Conservation (phyloP, 164 flowering plant species). For the Vitis rupestris region DNA sequence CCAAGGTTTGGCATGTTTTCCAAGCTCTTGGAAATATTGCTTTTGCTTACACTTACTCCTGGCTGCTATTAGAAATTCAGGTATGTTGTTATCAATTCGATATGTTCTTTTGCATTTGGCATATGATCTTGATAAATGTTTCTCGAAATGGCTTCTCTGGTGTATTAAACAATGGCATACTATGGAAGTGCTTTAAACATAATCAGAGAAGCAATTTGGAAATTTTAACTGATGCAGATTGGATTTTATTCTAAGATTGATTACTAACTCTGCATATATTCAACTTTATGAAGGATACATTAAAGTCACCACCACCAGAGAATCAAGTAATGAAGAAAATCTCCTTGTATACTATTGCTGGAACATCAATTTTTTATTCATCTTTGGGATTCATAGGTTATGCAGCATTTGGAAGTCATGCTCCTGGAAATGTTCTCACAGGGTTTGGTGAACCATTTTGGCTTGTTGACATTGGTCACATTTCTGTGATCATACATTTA, state of each 20-base stretch:
- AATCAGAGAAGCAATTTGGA: too few species aligned
- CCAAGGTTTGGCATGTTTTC: slow-evolving; percentile 30
- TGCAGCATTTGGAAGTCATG: slow-evolving; percentile 29
- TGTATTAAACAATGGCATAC: too few species aligned
- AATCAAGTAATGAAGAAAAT: slow-evolving; percentile 39
- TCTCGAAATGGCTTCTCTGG: too few species aligned
- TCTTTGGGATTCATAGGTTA: slow-evolving; percentile 31
- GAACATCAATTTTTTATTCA: slow-evolving; percentile 24
- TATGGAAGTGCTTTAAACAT: too few species aligned
- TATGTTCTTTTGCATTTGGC: too few species aligned
- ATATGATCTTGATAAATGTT: too few species aligned
- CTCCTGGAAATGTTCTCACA: slow-evolving; percentile 31
- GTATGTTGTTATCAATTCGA: slow-evolving; percentile 7
- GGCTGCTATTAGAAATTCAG: slow-evolving; percentile 44
- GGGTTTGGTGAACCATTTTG: slow-evolving; percentile 31
- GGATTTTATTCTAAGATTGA: too few species aligned
- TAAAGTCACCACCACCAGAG: slow-evolving; percentile 40
- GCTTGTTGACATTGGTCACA: slow-evolving; percentile 35
- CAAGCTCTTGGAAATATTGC: slow-evolving; percentile 50
- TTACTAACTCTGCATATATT: neutral
- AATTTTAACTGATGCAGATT: too few species aligned
- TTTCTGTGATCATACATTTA: slow-evolving; percentile 34
- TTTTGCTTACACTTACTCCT: slow-evolving; percentile 39
- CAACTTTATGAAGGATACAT: slow-evolving; percentile 26
- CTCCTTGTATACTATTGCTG: slow-evolving; percentile 19